Evolutionary conservation across 768 basidiomycete genomes (phyloP).

Genomic region (Psilocybe tampanensis): DNA sequence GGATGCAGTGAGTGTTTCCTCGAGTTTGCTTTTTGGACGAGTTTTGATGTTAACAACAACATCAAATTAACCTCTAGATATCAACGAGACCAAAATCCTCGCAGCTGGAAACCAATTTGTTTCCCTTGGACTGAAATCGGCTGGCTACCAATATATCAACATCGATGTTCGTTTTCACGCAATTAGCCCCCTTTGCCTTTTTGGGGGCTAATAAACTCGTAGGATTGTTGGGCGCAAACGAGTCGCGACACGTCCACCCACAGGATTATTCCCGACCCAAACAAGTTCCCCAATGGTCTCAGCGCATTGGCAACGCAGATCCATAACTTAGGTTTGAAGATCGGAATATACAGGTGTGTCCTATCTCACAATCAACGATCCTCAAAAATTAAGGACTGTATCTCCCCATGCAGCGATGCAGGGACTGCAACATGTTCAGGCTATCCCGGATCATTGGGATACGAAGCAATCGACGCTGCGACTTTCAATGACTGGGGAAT

Average conservation of each 20-base stretch:
- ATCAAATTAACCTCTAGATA: constrained; percentile 28
- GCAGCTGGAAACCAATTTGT: constrained; percentile 48
- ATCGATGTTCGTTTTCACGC: constrained; percentile 42
- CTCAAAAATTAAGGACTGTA: background rate
- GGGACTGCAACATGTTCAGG: constrained; percentile 55
- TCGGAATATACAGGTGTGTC: constrained; percentile 53
- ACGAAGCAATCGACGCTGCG: constrained; percentile 50
- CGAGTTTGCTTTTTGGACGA: background rate
- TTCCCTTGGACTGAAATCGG: constrained; percentile 47
- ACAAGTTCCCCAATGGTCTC: constrained; percentile 57
- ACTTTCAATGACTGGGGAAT: constrained; percentile 58
- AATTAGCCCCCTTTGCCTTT: background rate
- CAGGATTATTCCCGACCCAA: constrained; percentile 47
- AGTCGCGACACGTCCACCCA: constrained; percentile 41
- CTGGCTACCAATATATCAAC: constrained; percentile 53
- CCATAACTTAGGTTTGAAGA: constrained; percentile 49
- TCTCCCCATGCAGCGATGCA: constrained; percentile 42
- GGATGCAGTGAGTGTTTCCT: constrained; percentile 22
- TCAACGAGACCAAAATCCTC: constrained; percentile 45
- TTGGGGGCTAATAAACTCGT: background rate
- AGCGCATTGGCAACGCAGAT: constrained; percentile 42
- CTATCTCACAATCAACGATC: too few relatives aligned
- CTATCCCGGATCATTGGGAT: constrained; percentile 56
- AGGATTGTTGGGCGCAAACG: constrained; percentile 53
- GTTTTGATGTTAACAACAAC: background rate